These are phyloP conservation scores for Celoporthe dispersa DNA, from an alignment of 2,329 filamentous ascomycete species.

Conservation along the genomic window DNA sequence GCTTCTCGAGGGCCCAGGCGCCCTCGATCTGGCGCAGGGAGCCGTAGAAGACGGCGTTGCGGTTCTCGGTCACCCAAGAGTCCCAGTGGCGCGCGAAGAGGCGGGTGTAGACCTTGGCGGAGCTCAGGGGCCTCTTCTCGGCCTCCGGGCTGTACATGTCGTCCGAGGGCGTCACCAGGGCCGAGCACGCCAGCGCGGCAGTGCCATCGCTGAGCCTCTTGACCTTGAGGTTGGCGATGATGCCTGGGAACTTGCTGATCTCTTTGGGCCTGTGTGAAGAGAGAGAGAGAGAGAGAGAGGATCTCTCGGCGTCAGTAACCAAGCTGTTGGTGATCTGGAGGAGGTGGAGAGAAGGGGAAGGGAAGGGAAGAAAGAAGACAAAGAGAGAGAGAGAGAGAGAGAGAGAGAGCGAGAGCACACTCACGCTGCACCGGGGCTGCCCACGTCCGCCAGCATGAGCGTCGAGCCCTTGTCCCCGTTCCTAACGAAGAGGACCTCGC, in stretches of 20 bases:
- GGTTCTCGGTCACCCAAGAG: slow-evolving; percentile 70
- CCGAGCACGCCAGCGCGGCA: slow-evolving; percentile 63
- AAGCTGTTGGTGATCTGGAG: not conserved
- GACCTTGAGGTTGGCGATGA: slow-evolving; percentile 63
- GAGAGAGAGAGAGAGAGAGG: not conserved
- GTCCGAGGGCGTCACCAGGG: slow-evolving; percentile 69
- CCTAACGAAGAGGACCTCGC: slow-evolving; percentile 62
- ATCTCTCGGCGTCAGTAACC: not conserved
- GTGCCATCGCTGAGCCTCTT: slow-evolving; percentile 54
- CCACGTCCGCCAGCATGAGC: slow-evolving; percentile 48
- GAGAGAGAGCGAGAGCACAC: slow-evolving; percentile 30
- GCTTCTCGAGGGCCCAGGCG: slow-evolving; percentile 47
- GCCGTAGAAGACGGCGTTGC: slow-evolving; percentile 75
- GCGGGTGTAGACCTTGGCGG: slow-evolving; percentile 72
- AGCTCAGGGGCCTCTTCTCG: slow-evolving; percentile 62
- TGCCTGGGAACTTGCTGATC: slow-evolving; percentile 55
- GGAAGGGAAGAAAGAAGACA: not conserved
- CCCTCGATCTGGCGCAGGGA: slow-evolving; percentile 54
- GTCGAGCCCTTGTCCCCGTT: slow-evolving; percentile 52
- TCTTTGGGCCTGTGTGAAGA: slow-evolving; percentile 44
- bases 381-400: too few species aligned
- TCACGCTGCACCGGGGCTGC: slow-evolving; percentile 45
- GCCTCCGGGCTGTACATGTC: slow-evolving; percentile 68
- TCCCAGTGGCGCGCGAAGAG: slow-evolving; percentile 88
- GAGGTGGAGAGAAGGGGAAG: not conserved